Evolutionary conservation across 2,329 filamentous ascomycete species (phyloP).

Genomic region (Cadophora malorum): DNA sequence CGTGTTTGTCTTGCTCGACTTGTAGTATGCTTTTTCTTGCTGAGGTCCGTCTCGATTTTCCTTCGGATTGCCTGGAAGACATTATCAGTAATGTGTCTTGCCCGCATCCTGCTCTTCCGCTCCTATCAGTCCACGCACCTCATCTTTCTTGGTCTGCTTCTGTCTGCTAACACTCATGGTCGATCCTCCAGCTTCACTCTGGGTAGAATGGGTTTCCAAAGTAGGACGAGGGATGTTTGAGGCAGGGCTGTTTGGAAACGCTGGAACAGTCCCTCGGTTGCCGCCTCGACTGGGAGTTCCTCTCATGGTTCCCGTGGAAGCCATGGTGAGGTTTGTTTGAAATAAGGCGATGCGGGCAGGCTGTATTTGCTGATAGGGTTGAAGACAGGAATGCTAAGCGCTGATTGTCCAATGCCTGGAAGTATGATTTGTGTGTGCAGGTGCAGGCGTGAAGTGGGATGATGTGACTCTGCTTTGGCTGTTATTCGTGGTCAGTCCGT

Average conservation of each 20-base stretch:
- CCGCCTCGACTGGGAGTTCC: constrained; percentile 71
- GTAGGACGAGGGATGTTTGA: constrained; percentile 78
- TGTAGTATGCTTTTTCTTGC: constrained; percentile 89
- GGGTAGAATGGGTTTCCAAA: constrained; percentile 59
- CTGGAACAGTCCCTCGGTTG: constrained; percentile 61
- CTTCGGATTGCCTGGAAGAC: constrained; percentile 82
- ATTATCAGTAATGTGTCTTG: constrained; percentile 33
- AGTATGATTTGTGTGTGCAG: background rate
- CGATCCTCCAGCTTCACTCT: constrained; percentile 61
- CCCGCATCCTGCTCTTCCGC: background rate
- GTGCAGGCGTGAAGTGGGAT: background rate
- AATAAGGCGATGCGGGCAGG: constrained; percentile 1
- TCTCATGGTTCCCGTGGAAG: constrained; percentile 60
- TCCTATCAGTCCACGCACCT: constrained; percentile 63
- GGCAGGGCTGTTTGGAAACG: constrained; percentile 65
- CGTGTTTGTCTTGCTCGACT: constrained; percentile 82
- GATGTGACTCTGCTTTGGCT: constrained; percentile 5
- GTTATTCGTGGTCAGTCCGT: background rate
- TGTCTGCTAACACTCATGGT: constrained; percentile 91
- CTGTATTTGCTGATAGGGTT: constrained; percentile 10
- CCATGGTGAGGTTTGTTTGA: constrained; percentile 37
- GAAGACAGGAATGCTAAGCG: constrained; percentile 31
- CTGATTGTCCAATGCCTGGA: constrained; percentile 25
- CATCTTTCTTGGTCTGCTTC: constrained; percentile 97
- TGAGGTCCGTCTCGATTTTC: constrained; percentile 97